phyloP scores from a whole-genome alignment of 1,139 yeast species.

The Petasospora rhodanensis region DNA sequence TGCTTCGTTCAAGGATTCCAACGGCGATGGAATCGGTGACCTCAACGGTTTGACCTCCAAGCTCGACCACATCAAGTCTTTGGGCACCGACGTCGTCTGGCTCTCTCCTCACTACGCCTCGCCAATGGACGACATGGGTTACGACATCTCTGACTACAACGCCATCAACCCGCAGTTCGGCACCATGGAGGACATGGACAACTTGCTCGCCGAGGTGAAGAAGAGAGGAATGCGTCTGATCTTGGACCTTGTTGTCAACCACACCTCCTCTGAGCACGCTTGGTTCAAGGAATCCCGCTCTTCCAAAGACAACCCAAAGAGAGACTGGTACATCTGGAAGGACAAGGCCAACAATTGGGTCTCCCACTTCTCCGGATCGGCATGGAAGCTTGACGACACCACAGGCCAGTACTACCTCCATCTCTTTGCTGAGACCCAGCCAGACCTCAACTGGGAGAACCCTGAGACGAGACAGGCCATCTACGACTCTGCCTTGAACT shows the following conservation, averaged over 20 bases:
- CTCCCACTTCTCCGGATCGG: slow-evolving; percentile 48
- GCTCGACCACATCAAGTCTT: slow-evolving; percentile 46
- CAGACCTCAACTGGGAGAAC: slow-evolving; percentile 60
- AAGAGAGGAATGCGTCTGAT: slow-evolving; percentile 47
- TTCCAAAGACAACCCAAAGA: slow-evolving; percentile 46
- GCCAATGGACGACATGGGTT: slow-evolving; percentile 63
- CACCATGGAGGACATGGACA: slow-evolving; percentile 46
- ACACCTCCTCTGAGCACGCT: slow-evolving; percentile 49
- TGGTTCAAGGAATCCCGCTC: slow-evolving; percentile 57
- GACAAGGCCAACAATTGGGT: slow-evolving; percentile 56
- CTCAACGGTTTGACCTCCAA: slow-evolving; percentile 48
- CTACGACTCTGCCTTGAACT: slow-evolving; percentile 43
- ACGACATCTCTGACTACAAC: slow-evolving; percentile 53
- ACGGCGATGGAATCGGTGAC: slow-evolving; percentile 57
- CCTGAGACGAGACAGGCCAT: slow-evolving; percentile 47
- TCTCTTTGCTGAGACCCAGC: slow-evolving; percentile 49
- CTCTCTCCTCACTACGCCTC: slow-evolving; percentile 55
- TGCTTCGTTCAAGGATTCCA: slow-evolving; percentile 52
- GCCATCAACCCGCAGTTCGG: slow-evolving; percentile 50
- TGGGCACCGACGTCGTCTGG: slow-evolving; percentile 55
- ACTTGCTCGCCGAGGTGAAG: slow-evolving; percentile 44
- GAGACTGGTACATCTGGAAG: slow-evolving; percentile 64
- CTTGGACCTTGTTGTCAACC: slow-evolving; percentile 56
- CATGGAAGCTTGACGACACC: slow-evolving; percentile 51
- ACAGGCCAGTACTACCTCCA: slow-evolving; percentile 52